These are phyloP conservation scores for Xylaria sp. DNA, from an alignment of 2,329 filamentous ascomycete species.

Conservation along the genomic window DNA sequence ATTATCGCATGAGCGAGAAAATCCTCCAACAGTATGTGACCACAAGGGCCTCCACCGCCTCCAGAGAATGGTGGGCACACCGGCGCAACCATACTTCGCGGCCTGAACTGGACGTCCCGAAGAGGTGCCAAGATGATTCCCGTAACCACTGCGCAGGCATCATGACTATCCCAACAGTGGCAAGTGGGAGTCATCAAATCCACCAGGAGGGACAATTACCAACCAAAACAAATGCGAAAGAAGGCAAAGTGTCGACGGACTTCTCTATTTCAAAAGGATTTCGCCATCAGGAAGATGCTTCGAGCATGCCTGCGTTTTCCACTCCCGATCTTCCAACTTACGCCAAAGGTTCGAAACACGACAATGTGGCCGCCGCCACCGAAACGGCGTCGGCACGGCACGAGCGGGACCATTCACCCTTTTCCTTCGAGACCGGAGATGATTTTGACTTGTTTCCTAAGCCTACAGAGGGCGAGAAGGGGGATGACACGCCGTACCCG, in stretches of 20 bases:
- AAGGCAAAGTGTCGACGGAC: too few relatives aligned
- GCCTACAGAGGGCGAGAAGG: background rate
- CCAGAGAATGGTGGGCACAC: conserved; percentile 16
- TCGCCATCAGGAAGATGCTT: background rate
- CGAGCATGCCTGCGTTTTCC: background rate
- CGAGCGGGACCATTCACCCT: conserved; percentile 33
- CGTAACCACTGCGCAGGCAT: background rate
- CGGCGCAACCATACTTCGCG: background rate
- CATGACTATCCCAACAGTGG: background rate
- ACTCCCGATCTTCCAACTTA: background rate
- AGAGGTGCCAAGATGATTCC: background rate
- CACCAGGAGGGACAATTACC: background rate
- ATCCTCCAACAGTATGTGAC: conserved; percentile 39
- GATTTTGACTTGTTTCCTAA: conserved; percentile 28
- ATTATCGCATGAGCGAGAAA: conserved; percentile 46
- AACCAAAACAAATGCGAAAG: background rate
- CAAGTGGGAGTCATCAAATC: background rate
- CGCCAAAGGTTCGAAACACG: background rate
- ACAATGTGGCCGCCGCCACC: background rate
- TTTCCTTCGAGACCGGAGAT: conserved; percentile 44
- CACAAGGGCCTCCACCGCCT: background rate
- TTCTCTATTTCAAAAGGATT: background rate
- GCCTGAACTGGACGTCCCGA: background rate
- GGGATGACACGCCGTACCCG: background rate
- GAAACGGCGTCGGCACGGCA: conserved; percentile 18